A percentile compares a stretch with the other conserved stretches of the same genome.
These are phyloP conservation scores for Colletotrichum paranaense DNA, from an alignment of 2,329 filamentous ascomycete species.

Conservation along the genomic window DNA sequence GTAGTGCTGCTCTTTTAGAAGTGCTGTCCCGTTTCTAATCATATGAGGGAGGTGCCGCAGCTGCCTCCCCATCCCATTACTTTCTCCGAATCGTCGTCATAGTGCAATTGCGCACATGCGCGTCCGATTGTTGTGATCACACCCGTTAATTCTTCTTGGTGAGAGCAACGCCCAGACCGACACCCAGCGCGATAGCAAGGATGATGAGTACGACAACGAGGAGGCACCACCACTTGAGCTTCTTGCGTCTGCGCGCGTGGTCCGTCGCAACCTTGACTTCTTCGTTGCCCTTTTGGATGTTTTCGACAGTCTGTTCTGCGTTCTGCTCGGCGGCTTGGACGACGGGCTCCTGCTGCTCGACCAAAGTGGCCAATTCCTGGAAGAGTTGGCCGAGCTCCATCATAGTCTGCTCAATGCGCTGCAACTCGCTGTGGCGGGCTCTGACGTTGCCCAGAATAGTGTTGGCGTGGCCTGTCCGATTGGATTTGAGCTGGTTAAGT, in stretches of 20 bases:
- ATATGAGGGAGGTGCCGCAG: not conserved
- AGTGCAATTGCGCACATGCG: not conserved
- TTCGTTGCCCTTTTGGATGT: constrained; percentile 76
- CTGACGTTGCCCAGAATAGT: constrained; percentile 82
- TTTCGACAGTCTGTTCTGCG: constrained; percentile 72
- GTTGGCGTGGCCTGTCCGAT: constrained; percentile 78
- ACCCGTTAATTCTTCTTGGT: constrained; percentile 20
- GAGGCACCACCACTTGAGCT: constrained; percentile 86
- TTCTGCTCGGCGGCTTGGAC: constrained; percentile 73
- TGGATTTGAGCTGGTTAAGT: constrained; percentile 72
- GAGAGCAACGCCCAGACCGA: constrained; percentile 60
- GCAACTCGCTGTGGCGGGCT: constrained; percentile 85
- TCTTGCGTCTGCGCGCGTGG: constrained; percentile 73
- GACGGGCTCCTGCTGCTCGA: constrained; percentile 77
- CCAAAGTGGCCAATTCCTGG: constrained; percentile 78
- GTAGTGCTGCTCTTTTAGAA: constrained; percentile 18
- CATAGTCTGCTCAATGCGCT: constrained; percentile 82
- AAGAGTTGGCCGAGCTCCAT: constrained; percentile 77
- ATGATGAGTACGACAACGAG: constrained; percentile 69
- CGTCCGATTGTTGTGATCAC: not conserved
- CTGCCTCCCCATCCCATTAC: not conserved
- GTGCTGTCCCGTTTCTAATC: constrained; percentile 15
- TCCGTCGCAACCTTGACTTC: constrained; percentile 77
- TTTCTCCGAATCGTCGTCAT: not conserved
- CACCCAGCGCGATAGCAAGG: constrained; percentile 64